A percentile compares a stretch with the other conserved stretches of the same genome.
Conservation (phyloP, 371 early-diverging fungal genomes). For the Saksenaea vasiformis region DNA sequence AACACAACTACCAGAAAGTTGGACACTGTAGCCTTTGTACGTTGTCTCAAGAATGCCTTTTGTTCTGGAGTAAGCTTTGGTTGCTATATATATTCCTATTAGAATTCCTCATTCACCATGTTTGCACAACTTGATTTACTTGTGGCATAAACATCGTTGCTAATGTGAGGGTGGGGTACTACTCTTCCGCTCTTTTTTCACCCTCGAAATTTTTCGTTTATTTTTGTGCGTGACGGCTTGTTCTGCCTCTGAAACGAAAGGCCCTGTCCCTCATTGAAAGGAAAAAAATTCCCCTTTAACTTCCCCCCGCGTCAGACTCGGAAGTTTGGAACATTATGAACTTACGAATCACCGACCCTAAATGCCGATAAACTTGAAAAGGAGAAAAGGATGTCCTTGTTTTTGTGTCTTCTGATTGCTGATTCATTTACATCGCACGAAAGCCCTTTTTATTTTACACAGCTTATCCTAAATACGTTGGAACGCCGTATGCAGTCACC, state of each 20-base stretch:
- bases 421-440: not conserved
- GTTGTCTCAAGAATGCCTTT: constrained; percentile 47
- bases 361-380: not conserved
- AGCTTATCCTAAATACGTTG: not conserved
- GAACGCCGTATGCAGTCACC: not conserved
- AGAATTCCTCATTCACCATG: not conserved
- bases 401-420: not conserved
- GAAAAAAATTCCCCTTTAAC: not conserved
- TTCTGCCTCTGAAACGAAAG: not conserved
- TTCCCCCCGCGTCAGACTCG: not conserved
- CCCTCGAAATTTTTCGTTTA: constrained; percentile 3
- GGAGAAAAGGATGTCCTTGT: not conserved
- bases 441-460: not conserved
- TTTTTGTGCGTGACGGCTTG: not conserved
- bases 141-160: constrained; percentile 34
- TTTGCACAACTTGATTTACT: not conserved
- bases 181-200: not conserved
- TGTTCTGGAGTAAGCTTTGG: constrained; percentile 53
- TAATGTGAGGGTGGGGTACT: not conserved
- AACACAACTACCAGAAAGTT: constrained; percentile 46
- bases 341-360: not conserved
- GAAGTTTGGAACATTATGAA: not conserved
- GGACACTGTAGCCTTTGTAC: constrained; percentile 43
- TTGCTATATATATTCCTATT: constrained; percentile 38
- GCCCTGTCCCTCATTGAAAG: not conserved